Base-by-base conservation (phyloP, 2,329 filamentous ascomycete species). In the Diaporthe sp. region DNA sequence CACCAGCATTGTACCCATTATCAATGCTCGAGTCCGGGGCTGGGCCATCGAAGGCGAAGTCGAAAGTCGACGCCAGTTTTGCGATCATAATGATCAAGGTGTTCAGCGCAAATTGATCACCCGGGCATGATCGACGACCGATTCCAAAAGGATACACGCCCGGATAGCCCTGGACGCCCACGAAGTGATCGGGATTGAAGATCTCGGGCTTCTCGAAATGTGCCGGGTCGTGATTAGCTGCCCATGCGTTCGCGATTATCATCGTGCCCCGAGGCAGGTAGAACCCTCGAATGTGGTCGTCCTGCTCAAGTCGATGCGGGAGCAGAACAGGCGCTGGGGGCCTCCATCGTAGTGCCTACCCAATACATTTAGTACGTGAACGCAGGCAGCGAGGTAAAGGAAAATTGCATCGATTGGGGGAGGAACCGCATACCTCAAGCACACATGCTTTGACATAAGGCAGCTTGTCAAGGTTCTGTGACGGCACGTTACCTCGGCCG, bases 241-340 rank as follows among this genome's bases (percentile, higher is more conserved):
- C 71, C 71, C 71, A 73, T 13, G 51, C 58, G 15, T 73, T 73
- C 6, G 71, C 71, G 34, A 67, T 65, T 44, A 73, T 55, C 58
- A 73, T 73, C 25, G 58, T 73, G 3, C 34, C 34, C 37, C 13
- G 6, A 2, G 71, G 71, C 8, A 73, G 13, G 39, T 67, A 15
- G n/a, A 31, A 73, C 0, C 58, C 71, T 44, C 34, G 44, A 17
- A 73, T 34, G 31, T 39, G 46, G 31, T 73, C 71, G 22, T 73
- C 71, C 25, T 73, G 60, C 31, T 73, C 71, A 7, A 73, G 42
- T 3, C 71, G 71, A 22, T 55, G 71, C 2, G 71, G 71, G 8
- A 73, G 25, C 46, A 65, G 44, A 7, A 73, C 17, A 28, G 71
- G 71, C 4, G 71, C 44, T 19, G 71, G 46, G 6, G 71, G 60